phyloP scores from a whole-genome alignment of 2,329 filamentous ascomycete genomes.

The Colletotrichum tabaci region DNA sequence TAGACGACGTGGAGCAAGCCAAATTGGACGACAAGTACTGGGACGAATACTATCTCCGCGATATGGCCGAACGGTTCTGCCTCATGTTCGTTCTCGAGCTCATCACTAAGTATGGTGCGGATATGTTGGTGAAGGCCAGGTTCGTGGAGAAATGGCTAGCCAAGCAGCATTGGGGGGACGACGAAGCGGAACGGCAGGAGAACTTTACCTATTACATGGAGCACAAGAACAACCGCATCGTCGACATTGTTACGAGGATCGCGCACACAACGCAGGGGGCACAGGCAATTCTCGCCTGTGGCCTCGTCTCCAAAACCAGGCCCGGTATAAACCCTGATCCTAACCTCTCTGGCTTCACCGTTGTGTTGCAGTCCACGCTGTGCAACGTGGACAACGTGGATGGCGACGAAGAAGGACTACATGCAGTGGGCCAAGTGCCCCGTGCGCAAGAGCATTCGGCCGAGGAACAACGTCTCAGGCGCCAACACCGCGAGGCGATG shows the following conservation, averaged over 20 bases:
- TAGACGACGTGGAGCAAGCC: slow-evolving; percentile 65
- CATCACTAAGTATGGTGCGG: slow-evolving; percentile 70
- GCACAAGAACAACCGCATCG: slow-evolving; percentile 66
- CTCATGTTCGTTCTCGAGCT: slow-evolving; percentile 72
- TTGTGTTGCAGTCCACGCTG: slow-evolving; percentile 55
- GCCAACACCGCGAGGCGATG: slow-evolving; percentile 88
- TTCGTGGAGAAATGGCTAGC: slow-evolving; percentile 83
- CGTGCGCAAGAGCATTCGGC: slow-evolving; percentile 66
- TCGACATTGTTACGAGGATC: slow-evolving; percentile 66
- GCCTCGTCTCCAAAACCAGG: slow-evolving; percentile 56
- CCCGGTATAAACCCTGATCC: slow-evolving; percentile 30
- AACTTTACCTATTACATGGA: slow-evolving; percentile 69
- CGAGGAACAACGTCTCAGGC: slow-evolving; percentile 80
- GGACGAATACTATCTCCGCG: slow-evolving; percentile 75
- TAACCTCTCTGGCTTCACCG: slow-evolving; percentile 48
- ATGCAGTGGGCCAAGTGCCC: slow-evolving; percentile 51
- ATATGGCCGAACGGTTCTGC: slow-evolving; percentile 73
- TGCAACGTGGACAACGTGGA: slow-evolving; percentile 50
- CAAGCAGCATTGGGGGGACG: slow-evolving; percentile 78
- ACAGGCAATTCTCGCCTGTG: slow-evolving; percentile 66
- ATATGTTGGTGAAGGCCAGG: slow-evolving; percentile 72
- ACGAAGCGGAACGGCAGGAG: slow-evolving; percentile 64
- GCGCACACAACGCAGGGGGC: slow-evolving; percentile 66
- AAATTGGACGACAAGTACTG: slow-evolving; percentile 69
- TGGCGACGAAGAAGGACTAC: slow-evolving; percentile 43